These are phyloP conservation scores for Cymbidium sinense DNA, from an alignment of 106 monocot species.

Conservation along the genomic window DNA sequence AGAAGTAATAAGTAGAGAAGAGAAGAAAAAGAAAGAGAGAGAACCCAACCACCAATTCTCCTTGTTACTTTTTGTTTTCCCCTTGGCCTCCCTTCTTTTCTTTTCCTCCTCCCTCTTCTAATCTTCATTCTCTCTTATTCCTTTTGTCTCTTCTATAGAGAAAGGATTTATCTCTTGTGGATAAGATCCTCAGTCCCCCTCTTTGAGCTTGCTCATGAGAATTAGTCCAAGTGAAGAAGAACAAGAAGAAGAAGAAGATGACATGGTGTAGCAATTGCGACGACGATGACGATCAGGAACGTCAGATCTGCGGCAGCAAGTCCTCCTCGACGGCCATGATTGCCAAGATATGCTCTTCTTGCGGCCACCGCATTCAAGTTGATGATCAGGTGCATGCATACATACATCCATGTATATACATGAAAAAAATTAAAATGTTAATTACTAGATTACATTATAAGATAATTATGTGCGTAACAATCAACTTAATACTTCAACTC, in stretches of 20 bases:
- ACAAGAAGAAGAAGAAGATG: constrained; percentile 21
- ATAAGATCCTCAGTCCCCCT: no score
- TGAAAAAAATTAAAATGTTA: not conserved
- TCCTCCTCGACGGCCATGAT: constrained; percentile 1
- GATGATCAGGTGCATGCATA: constrained; percentile 23
- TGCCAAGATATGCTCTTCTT: constrained; percentile 47
- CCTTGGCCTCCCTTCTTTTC: constrained; percentile 14
- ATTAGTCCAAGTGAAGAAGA: not conserved
- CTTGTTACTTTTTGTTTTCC: no score
- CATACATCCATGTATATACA: not conserved
- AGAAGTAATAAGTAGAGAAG: no score
- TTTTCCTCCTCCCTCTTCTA: constrained; percentile 1
- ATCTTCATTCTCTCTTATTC: constrained; percentile 5
- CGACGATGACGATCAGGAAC: constrained; percentile 9
- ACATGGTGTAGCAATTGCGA: constrained; percentile 43
- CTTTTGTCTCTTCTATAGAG: not conserved
- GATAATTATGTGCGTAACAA: no score
- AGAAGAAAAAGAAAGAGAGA: no score
- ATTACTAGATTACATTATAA: no score
- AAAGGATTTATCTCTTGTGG: no score
- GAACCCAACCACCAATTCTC: no score
- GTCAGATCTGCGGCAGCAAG: not conserved
- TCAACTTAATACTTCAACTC: no score
- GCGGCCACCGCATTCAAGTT: constrained; percentile 38
- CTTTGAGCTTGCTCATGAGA: not conserved